A percentile compares a stretch with the other conserved stretches of the same genome.
These are phyloP conservation scores for Pseudonitzschia multiseries DNA, from an alignment of 108 stramenopile genomes.

Conservation along the genomic window DNA sequence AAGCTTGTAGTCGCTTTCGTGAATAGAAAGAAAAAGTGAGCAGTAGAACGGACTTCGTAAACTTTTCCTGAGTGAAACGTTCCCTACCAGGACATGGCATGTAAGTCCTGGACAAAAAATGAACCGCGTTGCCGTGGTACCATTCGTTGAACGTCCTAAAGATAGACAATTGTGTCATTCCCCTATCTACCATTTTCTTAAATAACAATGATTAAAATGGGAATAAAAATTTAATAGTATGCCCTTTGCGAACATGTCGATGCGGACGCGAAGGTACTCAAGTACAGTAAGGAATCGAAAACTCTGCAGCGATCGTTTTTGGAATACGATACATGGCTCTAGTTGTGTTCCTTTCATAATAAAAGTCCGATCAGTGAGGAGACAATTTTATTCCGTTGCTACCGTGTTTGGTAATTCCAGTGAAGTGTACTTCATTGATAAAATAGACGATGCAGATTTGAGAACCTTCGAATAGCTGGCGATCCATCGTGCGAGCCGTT, in stretches of 20 bases:
- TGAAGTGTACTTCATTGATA: conserved; percentile 3
- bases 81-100: background rate
- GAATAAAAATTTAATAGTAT: background rate
- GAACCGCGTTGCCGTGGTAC: background rate
- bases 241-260: background rate
- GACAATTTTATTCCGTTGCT: background rate
- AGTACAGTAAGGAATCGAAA: background rate
- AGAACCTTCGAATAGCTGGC: background rate
- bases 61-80: background rate
- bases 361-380: background rate
- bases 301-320: conserved; percentile 1
- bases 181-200: background rate
- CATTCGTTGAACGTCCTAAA: background rate
- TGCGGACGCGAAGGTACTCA: background rate
- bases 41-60: background rate
- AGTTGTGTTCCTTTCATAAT: too few species aligned
- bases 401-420: background rate
- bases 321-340: too few species aligned
- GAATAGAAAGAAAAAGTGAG: conserved; percentile 5
- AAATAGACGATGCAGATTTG: background rate
- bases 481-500: too few species aligned
- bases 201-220: background rate
- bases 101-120: background rate
- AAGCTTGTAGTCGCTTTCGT: too few species aligned
- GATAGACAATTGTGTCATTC: background rate